Evolutionary conservation across 176 grass and related monocot genomes (phyloP).

Genomic region (Triticum urartu): DNA sequence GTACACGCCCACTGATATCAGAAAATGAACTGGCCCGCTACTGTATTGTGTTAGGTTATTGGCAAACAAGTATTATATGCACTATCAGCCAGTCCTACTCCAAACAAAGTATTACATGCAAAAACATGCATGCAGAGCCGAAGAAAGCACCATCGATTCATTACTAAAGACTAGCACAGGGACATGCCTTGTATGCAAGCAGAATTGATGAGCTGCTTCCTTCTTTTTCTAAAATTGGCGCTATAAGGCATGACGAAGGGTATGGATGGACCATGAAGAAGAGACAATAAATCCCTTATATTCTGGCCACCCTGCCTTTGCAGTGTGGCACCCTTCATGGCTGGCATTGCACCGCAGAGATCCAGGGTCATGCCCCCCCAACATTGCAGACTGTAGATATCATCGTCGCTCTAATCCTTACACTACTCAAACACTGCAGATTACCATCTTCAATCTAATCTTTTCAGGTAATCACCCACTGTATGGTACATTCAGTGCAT

Average conservation of each 20-base stretch:
- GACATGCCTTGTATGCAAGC: neutral
- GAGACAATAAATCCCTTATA: neutral
- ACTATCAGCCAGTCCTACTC: neutral
- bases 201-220: neutral
- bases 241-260: neutral
- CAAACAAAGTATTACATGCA: neutral
- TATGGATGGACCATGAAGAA: neutral
- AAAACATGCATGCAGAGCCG: neutral
- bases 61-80: neutral
- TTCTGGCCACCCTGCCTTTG: neutral
- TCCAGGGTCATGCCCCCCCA: neutral
- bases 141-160: neutral
- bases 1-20: constrained; percentile 14
- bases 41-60: neutral
- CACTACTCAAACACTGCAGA: neutral
- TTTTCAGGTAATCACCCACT: neutral
- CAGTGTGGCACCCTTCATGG: neutral
- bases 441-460: neutral
- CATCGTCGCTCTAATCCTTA: neutral
- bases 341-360: neutral
- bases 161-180: neutral
- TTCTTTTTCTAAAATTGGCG: neutral
- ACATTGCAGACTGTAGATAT: neutral
- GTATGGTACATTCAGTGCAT: neutral
- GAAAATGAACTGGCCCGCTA: neutral